Percentiles rank a stretch among this genome's conserved stretches.
Conservation (phyloP, 768 basidiomycete species). For the Tricholoma terreum region DNA sequence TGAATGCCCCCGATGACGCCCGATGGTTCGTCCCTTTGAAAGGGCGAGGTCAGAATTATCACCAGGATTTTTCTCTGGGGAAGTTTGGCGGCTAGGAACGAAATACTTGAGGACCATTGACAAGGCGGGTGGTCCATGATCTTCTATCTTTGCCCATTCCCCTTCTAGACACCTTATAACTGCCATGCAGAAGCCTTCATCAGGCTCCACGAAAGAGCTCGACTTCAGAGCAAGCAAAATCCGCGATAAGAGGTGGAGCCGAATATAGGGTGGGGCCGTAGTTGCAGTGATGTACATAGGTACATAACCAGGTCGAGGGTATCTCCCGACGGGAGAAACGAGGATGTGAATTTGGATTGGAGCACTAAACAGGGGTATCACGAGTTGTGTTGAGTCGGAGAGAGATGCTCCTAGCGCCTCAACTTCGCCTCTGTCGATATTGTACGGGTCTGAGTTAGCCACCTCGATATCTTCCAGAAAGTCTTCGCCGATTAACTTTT, state of each 20-base stretch:
- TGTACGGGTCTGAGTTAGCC: slow-evolving; percentile 22
- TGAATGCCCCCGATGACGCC: background rate
- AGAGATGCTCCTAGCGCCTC: slow-evolving; percentile 56
- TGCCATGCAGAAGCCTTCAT: slow-evolving; percentile 72
- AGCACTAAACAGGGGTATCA: slow-evolving; percentile 63
- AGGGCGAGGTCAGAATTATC: background rate
- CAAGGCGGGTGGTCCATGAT: slow-evolving; percentile 74
- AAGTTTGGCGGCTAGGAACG: slow-evolving; percentile 29
- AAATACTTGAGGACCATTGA: slow-evolving; percentile 63
- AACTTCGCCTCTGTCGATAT: slow-evolving; percentile 43
- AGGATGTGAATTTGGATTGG: slow-evolving; percentile 68
- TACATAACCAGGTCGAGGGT: slow-evolving; percentile 47
- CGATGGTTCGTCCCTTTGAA: background rate
- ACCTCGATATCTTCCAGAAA: slow-evolving; percentile 10
- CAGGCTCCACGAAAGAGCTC: slow-evolving; percentile 55
- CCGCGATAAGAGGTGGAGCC: slow-evolving; percentile 73
- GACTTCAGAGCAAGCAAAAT: slow-evolving; percentile 56
- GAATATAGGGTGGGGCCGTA: slow-evolving; percentile 73
- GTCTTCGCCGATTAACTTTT: slow-evolving; percentile 49
- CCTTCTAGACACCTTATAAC: slow-evolving; percentile 69
- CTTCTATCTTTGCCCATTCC: slow-evolving; percentile 63
- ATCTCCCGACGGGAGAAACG: slow-evolving; percentile 41
- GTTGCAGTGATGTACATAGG: slow-evolving; percentile 75
- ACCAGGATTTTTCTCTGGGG: background rate
- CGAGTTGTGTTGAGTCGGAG: slow-evolving; percentile 42